Conservation (phyloP, 2,329 filamentous ascomycete genomes). For the Huntiella bhutanensis region DNA sequence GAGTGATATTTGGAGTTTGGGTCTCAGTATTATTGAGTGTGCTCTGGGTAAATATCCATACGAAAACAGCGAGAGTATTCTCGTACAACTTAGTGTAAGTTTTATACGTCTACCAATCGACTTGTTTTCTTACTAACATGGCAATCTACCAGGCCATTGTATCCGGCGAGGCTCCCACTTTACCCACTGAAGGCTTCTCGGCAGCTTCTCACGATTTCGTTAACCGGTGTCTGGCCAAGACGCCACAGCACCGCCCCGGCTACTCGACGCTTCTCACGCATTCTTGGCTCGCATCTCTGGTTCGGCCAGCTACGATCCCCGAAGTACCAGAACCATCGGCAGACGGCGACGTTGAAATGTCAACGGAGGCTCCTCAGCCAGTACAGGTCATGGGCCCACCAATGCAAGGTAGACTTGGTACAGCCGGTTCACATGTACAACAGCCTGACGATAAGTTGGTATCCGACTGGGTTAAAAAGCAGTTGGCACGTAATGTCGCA, state of each 20-base stretch:
- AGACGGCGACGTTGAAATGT: no score
- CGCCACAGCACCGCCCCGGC: slow-evolving; percentile 77
- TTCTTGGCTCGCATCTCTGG: slow-evolving; percentile 62
- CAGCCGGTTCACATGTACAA: slow-evolving; percentile 14
- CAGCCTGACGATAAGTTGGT: slow-evolving; percentile 57
- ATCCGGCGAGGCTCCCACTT: slow-evolving; percentile 80
- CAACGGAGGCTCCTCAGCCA: no score
- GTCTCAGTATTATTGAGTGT: slow-evolving; percentile 87
- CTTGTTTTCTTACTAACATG: slow-evolving; percentile 8
- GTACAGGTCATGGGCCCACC: not conserved
- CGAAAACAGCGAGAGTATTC: slow-evolving; percentile 95
- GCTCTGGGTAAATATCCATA: slow-evolving; percentile 90
- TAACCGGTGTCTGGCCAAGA: slow-evolving; percentile 75
- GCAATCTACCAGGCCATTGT: slow-evolving; percentile 60
- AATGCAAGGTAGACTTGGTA: not conserved
- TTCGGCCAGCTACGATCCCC: slow-evolving; percentile 55
- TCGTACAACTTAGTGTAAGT: slow-evolving; percentile 89
- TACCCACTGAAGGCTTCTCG: slow-evolving; percentile 64
- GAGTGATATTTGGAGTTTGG: slow-evolving; percentile 94
- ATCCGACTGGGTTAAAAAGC: slow-evolving; percentile 61
- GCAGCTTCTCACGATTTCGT: slow-evolving; percentile 73
- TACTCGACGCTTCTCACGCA: slow-evolving; percentile 82
- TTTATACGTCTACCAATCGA: not conserved
- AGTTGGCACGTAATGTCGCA: slow-evolving; percentile 43
- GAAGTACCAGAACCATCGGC: slow-evolving; percentile 21